A percentile compares a stretch with the other conserved stretches of the same genome.
Evolutionary conservation across 768 basidiomycete species (phyloP).

Genomic region (Chalciporus sphaerocephalus): DNA sequence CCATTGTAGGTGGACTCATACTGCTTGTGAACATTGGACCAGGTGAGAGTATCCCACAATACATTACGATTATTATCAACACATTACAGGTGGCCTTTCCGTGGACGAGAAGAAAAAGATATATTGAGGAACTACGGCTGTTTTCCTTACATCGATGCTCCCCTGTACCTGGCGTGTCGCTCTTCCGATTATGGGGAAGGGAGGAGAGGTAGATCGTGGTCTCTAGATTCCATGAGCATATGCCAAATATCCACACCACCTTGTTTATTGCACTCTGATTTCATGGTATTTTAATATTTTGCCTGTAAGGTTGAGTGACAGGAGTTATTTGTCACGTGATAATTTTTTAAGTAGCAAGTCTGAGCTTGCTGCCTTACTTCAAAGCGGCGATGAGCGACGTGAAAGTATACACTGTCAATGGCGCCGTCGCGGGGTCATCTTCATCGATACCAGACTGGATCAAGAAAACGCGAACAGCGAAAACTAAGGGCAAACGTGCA

Average conservation of each 20-base stretch:
- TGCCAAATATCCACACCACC: constrained; percentile 13
- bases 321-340: constrained; percentile 20
- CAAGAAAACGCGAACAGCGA: constrained; percentile 58
- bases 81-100: constrained; percentile 75
- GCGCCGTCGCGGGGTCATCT: constrained; percentile 79
- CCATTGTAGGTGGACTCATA: constrained; percentile 96
- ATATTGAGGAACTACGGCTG: constrained; percentile 40
- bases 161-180: not conserved
- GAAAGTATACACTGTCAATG: constrained; percentile 96
- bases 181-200: not conserved
- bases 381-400: constrained; percentile 42
- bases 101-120: constrained; percentile 99
- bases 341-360: not conserved
- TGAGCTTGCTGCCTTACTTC: not conserved
- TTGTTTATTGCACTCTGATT: constrained; percentile 14
- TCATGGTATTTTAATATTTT: too few relatives aligned
- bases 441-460: constrained; percentile 96
- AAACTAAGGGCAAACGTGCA: constrained; percentile 55
- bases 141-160: not conserved
- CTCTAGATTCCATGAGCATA: constrained; percentile 13
- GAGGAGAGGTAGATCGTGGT: constrained; percentile 9
- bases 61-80: not conserved
- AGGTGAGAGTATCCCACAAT: constrained; percentile 41
- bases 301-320: too few relatives aligned
- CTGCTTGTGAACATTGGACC: constrained; percentile 98